Evolutionary conservation across 768 basidiomycete genomes (phyloP), one percentile per base, ranked within the genome.

Genomic region (Amyloporia xantha): DNA sequence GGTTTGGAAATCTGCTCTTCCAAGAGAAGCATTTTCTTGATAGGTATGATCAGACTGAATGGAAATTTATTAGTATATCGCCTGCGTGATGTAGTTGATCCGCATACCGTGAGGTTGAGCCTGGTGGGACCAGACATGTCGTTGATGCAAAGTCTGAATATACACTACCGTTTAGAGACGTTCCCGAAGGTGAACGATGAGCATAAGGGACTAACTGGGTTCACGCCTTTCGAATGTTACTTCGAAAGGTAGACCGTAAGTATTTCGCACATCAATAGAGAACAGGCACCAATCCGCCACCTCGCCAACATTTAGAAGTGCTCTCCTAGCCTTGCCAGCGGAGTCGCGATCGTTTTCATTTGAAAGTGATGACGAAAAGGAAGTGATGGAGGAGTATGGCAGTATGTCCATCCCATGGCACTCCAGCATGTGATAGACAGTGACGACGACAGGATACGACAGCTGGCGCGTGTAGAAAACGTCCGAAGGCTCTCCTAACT

Each of bases 391-490:
- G 19, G 75, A 72, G 54, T 89, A 80, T 12, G 87, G 82, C 28
- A 91, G 67, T 52, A 96, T 72, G 55, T 90, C 84, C 81, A 97
- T 85, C 33, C 75, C 74, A 54, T 84, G 77, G 58, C 89, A 90
- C 64, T 95, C 90, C 24, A 98, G 79, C 74, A 94, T 94, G 56
- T 90, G 89, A 62, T 97, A 96, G 11, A 98, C 96, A 2, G 94
- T 95, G 50, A 96, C 87, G 59, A 87, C 75, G 54, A 98, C 76
- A 4, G 94, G 92, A 61, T 91, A 91, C 25, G 84, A 79, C 45
- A 97, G 66, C 59, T 91, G 91, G 21, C 96, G 86, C 23, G 90
- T 82, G 61, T 93, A 79, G 65, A 98, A 95, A 36, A 80, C 66
- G 42, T 78, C 72, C 1, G 68, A 62, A 19, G 66, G 54, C 19